phyloP scores from a whole-genome alignment of 495 filamentous ascomycete genomes.

The Daldinia loculata region DNA sequence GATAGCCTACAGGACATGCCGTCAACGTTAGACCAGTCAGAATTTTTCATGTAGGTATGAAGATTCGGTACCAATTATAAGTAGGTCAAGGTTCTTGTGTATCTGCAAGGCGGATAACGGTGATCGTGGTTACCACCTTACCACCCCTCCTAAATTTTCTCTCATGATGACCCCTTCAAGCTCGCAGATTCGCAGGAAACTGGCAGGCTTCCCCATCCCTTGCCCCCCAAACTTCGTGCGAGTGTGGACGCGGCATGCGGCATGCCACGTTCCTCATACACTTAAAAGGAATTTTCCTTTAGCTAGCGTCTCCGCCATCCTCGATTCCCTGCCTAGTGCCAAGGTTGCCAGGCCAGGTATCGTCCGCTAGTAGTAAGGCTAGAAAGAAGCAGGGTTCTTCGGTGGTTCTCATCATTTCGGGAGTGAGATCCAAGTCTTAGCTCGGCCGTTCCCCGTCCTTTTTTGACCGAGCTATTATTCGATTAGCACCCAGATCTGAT shows the following conservation, averaged over 20 bases:
- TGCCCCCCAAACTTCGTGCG: slow-evolving; percentile 28
- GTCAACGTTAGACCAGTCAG: slow-evolving; percentile 17
- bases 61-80: slow-evolving; percentile 31
- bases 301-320: slow-evolving; percentile 36
- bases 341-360: slow-evolving; percentile 34
- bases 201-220: slow-evolving; percentile 36
- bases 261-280: slow-evolving; percentile 44
- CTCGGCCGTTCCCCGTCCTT: slow-evolving; percentile 42
- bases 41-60: slow-evolving; percentile 11
- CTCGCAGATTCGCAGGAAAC: slow-evolving; percentile 8
- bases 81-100: slow-evolving; percentile 22
- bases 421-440: slow-evolving; percentile 45
- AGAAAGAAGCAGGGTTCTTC: slow-evolving; percentile 43
- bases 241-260: slow-evolving; percentile 41
- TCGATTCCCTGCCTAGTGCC: slow-evolving; percentile 32
- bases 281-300: slow-evolving; percentile 42
- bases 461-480: slow-evolving; percentile 46
- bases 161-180: slow-evolving; percentile 15
- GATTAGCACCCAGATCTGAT: slow-evolving; percentile 46
- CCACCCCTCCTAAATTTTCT: slow-evolving; percentile 11
- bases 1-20: slow-evolving; percentile 29
- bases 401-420: slow-evolving; percentile 51
- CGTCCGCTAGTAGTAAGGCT: slow-evolving; percentile 40
- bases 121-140: slow-evolving; percentile 33
- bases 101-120: slow-evolving; percentile 38